Evolutionary conservation across 2,329 filamentous ascomycete species (phyloP), one percentile per base, ranked within the genome.

Genomic region (Dendryphion nanum): DNA sequence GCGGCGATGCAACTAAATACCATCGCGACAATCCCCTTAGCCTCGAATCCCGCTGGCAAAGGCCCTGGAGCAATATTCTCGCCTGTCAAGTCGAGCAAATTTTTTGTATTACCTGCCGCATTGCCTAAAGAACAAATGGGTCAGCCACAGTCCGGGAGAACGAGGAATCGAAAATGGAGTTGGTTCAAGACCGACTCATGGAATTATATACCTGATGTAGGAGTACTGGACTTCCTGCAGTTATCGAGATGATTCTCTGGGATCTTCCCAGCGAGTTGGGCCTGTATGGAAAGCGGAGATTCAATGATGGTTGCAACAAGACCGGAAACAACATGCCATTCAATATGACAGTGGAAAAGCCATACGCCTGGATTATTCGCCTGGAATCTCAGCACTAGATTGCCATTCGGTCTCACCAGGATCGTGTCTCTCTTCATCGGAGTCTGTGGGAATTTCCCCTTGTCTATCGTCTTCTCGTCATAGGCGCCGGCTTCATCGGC

Each of bases 1-100:
- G 85, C 88, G 13, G 76, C 76, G 3, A 89, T 45, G 46, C 77
- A 78, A 55, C 83, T 87, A 57, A 91, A 87, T 2, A 83, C 82
- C 49, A 93, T 66, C 8, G 87, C 87, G 1, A 89, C 77, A 30
- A 86, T 85, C 6, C 87, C 88, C 23, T 76, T 74, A 0, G 81
- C 63, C 0, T 83, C 87, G 60, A 90, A 89, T 1, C 86, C 86
- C 1, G 69, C 73, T 0, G 86, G 85, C 13, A 91, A 57, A 30
- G 68, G 72, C 0, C 62, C 64, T 0, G 79, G 76, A 2, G 75
- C 71, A 23, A 57, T 65, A 39, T 82, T 83, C 59, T 85, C 55
- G 6, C 63, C 62, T 0, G 13, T 47, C 26, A 67, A 23, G 45
- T 93, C 78, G 0, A 86, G 66, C 6, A 79, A 67, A 48, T 91